These are phyloP conservation scores for Nannochloris sp. DNA, from an alignment of 139 green algal genomes.

Conservation along the genomic window DNA sequence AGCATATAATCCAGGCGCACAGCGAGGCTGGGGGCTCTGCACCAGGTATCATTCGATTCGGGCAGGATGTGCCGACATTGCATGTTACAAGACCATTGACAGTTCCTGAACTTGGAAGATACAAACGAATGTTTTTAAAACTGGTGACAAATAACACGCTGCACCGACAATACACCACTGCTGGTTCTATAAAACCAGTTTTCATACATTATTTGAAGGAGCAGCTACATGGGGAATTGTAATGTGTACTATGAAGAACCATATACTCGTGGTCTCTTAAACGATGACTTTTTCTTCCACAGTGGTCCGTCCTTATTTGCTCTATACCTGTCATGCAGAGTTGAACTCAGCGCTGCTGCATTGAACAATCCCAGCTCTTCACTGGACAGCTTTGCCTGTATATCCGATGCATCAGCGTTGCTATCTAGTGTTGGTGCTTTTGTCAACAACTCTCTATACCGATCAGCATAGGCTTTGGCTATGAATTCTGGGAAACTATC, in stretches of 20 bases:
- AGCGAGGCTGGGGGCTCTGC: conserved; percentile 23
- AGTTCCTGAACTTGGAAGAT: conserved; percentile 63
- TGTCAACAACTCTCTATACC: conserved; percentile 44
- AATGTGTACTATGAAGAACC: neutral
- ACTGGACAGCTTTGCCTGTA: conserved; percentile 26
- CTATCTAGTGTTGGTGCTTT: conserved; percentile 31
- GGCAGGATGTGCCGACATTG: conserved; percentile 16
- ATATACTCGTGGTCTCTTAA: conserved; percentile 1
- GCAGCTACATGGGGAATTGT: neutral
- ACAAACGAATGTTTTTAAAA: conserved; percentile 80
- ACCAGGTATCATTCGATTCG: conserved; percentile 38
- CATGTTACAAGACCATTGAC: conserved; percentile 19
- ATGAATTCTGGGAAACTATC: conserved; percentile 31
- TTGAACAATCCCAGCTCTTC: conserved; percentile 35
- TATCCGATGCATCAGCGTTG: conserved; percentile 15
- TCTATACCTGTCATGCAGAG: conserved; percentile 4
- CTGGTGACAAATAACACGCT: conserved; percentile 66
- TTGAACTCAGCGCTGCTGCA: neutral
- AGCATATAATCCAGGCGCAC: conserved; percentile 55
- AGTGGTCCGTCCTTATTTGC: conserved; percentile 7
- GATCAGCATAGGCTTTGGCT: conserved; percentile 24
- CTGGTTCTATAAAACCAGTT: conserved; percentile 46
- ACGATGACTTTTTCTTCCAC: neutral
- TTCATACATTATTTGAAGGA: conserved; percentile 79
- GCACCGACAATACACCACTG: conserved; percentile 32